Evolutionary conservation across 495 filamentous ascomycete genomes (phyloP).

Genomic region (Penicilliopsis zonata): DNA sequence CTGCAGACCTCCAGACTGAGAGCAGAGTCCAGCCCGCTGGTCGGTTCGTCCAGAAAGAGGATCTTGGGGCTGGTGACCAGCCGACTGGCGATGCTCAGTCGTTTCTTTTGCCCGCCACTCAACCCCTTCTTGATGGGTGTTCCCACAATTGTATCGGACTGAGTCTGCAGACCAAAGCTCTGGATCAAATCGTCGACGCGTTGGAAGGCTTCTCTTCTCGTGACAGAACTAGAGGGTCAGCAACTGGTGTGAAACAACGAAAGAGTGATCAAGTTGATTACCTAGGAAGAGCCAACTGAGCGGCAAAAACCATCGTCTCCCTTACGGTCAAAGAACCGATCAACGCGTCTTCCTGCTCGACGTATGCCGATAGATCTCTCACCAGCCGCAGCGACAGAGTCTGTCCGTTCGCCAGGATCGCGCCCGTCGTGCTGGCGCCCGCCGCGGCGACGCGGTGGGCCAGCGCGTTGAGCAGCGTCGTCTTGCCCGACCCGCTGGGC

Average conservation of each 20-base stretch:
- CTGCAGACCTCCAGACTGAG: slow-evolving; percentile 58
- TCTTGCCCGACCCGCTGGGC: slow-evolving; percentile 65
- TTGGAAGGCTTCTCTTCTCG: slow-evolving; percentile 24
- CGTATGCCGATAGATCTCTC: slow-evolving; percentile 50
- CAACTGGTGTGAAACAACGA: slow-evolving; percentile 1
- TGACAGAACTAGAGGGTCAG: slow-evolving; percentile 22
- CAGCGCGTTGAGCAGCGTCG: slow-evolving; percentile 63
- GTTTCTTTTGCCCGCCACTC: slow-evolving; percentile 67
- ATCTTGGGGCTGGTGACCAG: slow-evolving; percentile 70
- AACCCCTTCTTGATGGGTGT: slow-evolving; percentile 72
- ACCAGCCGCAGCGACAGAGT: slow-evolving; percentile 17
- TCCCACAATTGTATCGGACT: slow-evolving; percentile 57
- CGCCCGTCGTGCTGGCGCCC: slow-evolving; percentile 33
- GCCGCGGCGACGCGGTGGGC: slow-evolving; percentile 43
- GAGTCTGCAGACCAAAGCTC: slow-evolving; percentile 50
- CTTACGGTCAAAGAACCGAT: slow-evolving; percentile 65
- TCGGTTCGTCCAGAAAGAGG: slow-evolving; percentile 73
- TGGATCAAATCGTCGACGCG: slow-evolving; percentile 44
- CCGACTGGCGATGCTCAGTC: slow-evolving; percentile 66
- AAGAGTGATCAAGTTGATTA: slow-evolving; percentile 10
- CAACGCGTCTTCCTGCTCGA: slow-evolving; percentile 78
- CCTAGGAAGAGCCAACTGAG: slow-evolving; percentile 44
- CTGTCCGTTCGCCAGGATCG: slow-evolving; percentile 46
- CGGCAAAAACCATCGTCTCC: slow-evolving; percentile 66
- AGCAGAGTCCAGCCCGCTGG: slow-evolving; percentile 63